A percentile compares a stretch with the other conserved stretches of the same genome.
Conservation (phyloP, 345 rosid species). For the Acer campestre region DNA sequence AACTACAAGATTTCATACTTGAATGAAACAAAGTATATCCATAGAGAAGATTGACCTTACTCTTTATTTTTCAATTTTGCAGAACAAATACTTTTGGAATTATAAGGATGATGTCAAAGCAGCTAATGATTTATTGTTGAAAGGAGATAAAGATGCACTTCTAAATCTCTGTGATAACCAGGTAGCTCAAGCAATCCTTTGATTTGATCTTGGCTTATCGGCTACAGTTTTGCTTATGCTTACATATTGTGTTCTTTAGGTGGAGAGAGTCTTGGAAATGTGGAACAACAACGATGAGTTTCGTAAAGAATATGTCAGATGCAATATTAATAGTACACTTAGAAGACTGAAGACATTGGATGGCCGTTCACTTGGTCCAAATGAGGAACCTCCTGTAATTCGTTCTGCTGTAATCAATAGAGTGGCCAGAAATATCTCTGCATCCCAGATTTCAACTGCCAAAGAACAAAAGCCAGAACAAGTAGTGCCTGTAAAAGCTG, state of each 20-base stretch:
- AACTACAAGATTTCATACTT: not conserved
- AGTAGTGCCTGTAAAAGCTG: conserved; percentile 34
- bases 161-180: conserved; percentile 63
- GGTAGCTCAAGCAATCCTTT: conserved; percentile 40
- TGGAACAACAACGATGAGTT: conserved; percentile 71
- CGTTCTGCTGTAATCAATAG: conserved; percentile 36
- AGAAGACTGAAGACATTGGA: conserved; percentile 77
- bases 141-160: conserved; percentile 58
- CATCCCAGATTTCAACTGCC: conserved; percentile 25
- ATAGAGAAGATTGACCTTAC: not conserved
- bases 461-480: conserved; percentile 35
- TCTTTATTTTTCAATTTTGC: conserved; percentile 27
- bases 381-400: conserved; percentile 63
- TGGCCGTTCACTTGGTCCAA: conserved; percentile 86
- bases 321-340: conserved; percentile 60
- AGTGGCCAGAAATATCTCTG: conserved; percentile 34
- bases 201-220: conserved; percentile 2
- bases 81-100: conserved; percentile 61
- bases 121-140: conserved; percentile 57
- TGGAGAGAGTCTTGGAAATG: conserved; percentile 62
- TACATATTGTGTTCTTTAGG: conserved; percentile 43
- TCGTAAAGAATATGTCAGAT: conserved; percentile 60
- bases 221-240: conserved; percentile 32
- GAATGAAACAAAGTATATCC: not conserved
- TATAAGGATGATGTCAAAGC: conserved; percentile 60